Base-by-base conservation (phyloP, 2,329 filamentous ascomycete genomes). In the Trichoderma pleuroti region DNA sequence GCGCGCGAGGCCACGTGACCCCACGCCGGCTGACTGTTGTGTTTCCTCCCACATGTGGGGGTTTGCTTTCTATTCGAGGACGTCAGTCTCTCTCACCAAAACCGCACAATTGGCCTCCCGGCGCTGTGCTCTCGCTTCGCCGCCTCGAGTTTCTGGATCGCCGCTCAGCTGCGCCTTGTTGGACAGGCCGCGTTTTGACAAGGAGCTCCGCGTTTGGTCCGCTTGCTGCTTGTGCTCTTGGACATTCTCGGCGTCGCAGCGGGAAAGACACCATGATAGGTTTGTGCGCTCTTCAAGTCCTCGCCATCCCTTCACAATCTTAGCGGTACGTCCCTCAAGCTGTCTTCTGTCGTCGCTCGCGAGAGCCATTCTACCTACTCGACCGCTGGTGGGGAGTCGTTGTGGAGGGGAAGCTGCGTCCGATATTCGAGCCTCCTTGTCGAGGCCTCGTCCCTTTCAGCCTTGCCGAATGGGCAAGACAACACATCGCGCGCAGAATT, bases 241-340 rank as follows among this genome's bases (percentile, higher is more conserved):
- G 73, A 70, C 72, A 72, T 74, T 71, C 56, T 73, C 72, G 72
- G 72, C 74, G 73, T 66, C 67, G 70, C 59, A 70, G 72, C 62
- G 75, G 76, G 74, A 77, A 77, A 78, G 79, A 78, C 81, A 83
- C 75, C 77, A 83, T 83, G 81, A 81, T 81, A 80, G 76, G 77
- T 79, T 82, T 81, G 79, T 76, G 78, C 76, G 75, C 76, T 74
- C 73, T 76, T 75, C 72, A 74, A 72, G 75, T 77, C 73, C 72
- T 75, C 74, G 74, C 75, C 73, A 76, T 76, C 73, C 74, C 78
- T 74, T 79, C 74, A 76, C 79, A 77, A 72, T 81, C 76, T 76
- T 83, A 83, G 80, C 81, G 80, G 82, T 83, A 75, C 80, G 71
- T 70, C 8, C 10, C 12, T 34, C 32, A 12, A 12, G 32, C 11